A percentile compares a stretch with the other conserved stretches of the same genome.
Conservation (phyloP, 2,329 filamentous ascomycete genomes). For the Trichoderma koningiopsis region DNA sequence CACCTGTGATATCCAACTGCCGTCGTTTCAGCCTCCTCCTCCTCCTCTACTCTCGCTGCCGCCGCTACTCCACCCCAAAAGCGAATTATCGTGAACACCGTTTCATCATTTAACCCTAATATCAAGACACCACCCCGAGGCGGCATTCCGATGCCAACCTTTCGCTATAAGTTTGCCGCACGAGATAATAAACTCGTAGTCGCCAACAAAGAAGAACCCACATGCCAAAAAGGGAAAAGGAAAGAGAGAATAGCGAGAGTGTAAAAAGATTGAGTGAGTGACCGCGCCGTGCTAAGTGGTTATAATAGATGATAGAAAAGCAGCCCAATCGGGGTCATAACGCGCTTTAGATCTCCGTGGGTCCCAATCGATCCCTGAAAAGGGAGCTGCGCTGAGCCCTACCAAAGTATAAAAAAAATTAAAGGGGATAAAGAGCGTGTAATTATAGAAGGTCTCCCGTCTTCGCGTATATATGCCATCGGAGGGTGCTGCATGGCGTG, state of each 20-base stretch:
- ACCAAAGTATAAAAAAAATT: background rate
- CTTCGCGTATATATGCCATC: background rate
- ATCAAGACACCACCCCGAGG: conserved; percentile 21
- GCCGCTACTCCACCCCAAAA: background rate
- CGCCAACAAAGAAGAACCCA: background rate
- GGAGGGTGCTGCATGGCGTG: background rate
- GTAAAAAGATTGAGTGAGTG: background rate
- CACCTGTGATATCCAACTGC: conserved; percentile 21
- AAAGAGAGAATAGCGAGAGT: background rate
- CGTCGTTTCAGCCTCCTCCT: background rate
- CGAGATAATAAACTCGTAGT: conserved; percentile 6
- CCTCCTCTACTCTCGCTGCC: background rate
- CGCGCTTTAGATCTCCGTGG: background rate
- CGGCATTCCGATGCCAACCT: conserved; percentile 10
- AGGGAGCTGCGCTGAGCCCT: conserved; percentile 7
- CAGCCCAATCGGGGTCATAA: background rate
- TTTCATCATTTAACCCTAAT: conserved; percentile 26
- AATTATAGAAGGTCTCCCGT: background rate
- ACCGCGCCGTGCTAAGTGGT: conserved; percentile 23
- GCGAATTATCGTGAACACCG: conserved; percentile 26
- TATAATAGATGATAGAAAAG: conserved; percentile 10
- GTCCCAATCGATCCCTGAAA: background rate
- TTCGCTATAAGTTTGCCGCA: conserved; percentile 8
- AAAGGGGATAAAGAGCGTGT: conserved; percentile 3
- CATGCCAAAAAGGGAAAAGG: background rate